Evolutionary conservation across 139 green algal genomes (phyloP).

Genomic region (Chlamydomonas incerta): DNA sequence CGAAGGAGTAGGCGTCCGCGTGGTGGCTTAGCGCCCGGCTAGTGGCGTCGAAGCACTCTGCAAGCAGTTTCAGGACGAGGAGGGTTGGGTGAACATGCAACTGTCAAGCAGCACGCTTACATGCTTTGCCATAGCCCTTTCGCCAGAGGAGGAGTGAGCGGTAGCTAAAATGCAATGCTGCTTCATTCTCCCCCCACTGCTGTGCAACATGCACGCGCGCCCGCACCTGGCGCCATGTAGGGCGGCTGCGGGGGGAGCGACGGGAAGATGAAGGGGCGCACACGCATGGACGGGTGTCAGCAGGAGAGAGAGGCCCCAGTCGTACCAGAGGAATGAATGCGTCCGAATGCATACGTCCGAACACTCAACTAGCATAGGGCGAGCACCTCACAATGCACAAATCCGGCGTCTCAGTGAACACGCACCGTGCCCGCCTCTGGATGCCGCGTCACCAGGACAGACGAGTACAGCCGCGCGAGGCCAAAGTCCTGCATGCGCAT

Average conservation of each 20-base stretch:
- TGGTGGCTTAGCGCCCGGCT: neutral
- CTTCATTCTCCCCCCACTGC: too few species aligned
- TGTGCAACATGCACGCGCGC: too few species aligned
- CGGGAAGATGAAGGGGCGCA: neutral
- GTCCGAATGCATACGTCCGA: too few species aligned
- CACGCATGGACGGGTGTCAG: too few species aligned
- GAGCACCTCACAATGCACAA: too few species aligned
- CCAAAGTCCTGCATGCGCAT: neutral
- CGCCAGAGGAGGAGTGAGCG: neutral
- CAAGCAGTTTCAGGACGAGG: neutral
- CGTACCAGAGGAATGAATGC: too few species aligned
- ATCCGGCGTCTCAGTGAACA: too few species aligned
- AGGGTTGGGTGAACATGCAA: neutral
- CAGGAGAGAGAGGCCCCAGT: too few species aligned
- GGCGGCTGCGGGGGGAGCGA: neutral
- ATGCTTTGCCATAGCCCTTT: neutral
- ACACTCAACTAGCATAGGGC: too few species aligned
- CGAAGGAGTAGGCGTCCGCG: constrained; percentile 16
- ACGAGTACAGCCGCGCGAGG: neutral
- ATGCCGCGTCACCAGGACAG: neutral
- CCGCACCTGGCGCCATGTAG: constrained; percentile 23
- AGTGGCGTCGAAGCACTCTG: constrained; percentile 25
- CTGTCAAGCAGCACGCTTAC: neutral
- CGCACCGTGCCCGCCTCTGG: constrained; percentile 25
- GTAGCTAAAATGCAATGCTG: too few species aligned